Evolutionary conservation across 306 rosid species (phyloP), one percentile per base, ranked within the genome.

Genomic region (Ochetophila trinervis): DNA sequence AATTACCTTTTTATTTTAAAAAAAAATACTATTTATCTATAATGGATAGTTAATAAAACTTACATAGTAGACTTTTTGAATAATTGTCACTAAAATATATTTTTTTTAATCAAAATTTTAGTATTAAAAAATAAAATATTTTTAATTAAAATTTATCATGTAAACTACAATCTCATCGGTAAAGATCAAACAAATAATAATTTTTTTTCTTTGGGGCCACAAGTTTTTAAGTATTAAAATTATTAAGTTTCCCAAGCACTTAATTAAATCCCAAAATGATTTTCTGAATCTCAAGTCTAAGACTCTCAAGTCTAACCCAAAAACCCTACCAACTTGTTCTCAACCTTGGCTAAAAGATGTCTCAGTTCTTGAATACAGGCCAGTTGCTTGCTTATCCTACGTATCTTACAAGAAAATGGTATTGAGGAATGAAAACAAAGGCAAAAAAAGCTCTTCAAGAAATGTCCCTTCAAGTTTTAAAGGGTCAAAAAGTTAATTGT

Each of bases 401-500:
- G 52, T 36, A 14, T n/a, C n/a, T n/a, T n/a, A n/a, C 18, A 18
- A 11, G 22, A 22, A 63, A 19, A 19, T 4, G 12, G 1, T 6
- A 42, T 22, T 12, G 53, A 57, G 8, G n/a, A 13, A 1, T 13
- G 21, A 2, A 27, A 4, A 27, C 32, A 27, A 17, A 62, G 18
- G 44, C 54, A 44, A 10, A 4, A 1, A 27, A 68, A 75, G 45
- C 45, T 40, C 45, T 40, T 12, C 45, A 73, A 30, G 14, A 45
- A 12, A 57, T 20, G 73, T 21, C 79, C 69, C 76, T 68, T 74
- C 6, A 58, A 58, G 68, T 30, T 42, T 56, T 1, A 4, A 72
- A 63, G 60, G 76, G 83, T 59, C 75, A 62, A 30, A 60, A 68
- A 35, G 37, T 70, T 14, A 35, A 23, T 54, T 66, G 62, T 58